Percentiles rank a stretch among this genome's conserved stretches.
phyloP scores from a whole-genome alignment of 169 alveolate genomes.

The Amoebophrya sp. region DNA sequence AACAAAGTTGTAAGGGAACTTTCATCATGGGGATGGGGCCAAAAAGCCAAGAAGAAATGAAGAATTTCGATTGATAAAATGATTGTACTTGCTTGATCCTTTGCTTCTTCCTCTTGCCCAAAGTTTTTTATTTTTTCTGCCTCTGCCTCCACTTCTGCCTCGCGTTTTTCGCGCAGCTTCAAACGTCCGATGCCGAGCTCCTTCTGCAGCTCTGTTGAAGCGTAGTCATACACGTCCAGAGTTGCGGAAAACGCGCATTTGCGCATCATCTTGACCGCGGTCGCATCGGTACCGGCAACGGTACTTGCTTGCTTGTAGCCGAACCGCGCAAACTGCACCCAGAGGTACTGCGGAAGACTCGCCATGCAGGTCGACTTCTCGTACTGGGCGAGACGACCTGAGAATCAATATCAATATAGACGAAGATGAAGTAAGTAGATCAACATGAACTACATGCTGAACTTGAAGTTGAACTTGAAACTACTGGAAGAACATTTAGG shows the following conservation, averaged over 20 bases:
- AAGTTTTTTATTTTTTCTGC: neutral
- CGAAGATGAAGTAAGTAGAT: too few species aligned
- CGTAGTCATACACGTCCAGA: slow-evolving; percentile 14
- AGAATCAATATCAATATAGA: neutral
- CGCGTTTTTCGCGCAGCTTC: neutral
- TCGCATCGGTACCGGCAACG: slow-evolving; percentile 9
- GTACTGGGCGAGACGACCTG: slow-evolving; percentile 7
- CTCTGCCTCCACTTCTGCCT: neutral
- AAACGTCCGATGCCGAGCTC: neutral
- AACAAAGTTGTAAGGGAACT: too few species aligned
- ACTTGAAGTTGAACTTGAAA: too few species aligned
- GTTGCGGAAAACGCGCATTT: neutral
- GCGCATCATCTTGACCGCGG: slow-evolving; percentile 8
- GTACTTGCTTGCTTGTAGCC: slow-evolving; percentile 7
- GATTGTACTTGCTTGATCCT: too few species aligned
- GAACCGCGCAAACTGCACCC: slow-evolving; percentile 17
- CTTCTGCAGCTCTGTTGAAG: slow-evolving; percentile 9
- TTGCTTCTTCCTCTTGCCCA: neutral
- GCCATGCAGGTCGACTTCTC: slow-evolving; percentile 14
- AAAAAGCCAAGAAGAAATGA: too few species aligned
- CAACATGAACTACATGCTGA: too few species aligned
- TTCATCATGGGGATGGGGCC: too few species aligned
- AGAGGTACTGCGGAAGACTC: neutral
- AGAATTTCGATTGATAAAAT: neutral
- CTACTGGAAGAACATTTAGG: too few species aligned